phyloP scores from a whole-genome alignment of 306 rosid species.

The Begonia peltatifolia region DNA sequence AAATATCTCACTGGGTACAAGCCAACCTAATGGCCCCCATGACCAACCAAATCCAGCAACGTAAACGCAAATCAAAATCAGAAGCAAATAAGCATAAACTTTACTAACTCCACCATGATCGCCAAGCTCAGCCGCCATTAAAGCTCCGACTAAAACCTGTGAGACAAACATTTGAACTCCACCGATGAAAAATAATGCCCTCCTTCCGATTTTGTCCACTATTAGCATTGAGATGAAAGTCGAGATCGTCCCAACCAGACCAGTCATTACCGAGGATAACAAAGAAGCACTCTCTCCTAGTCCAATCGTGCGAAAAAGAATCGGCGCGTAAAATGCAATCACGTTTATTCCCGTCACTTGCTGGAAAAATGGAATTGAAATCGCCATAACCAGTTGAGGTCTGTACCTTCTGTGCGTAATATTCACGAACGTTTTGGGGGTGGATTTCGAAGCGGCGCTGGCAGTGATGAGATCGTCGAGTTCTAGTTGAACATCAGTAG shows the following conservation, averaged over 20 bases:
- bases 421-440: conserved; percentile 11
- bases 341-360: conserved; percentile 46
- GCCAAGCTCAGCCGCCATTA: conserved; percentile 19
- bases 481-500: conserved; percentile 28
- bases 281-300: conserved; percentile 34
- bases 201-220: conserved; percentile 33
- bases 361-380: conserved; percentile 37
- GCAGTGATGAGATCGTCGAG: conserved; percentile 25
- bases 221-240: conserved; percentile 37
- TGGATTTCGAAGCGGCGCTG: conserved; percentile 13
- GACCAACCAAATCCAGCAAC: conserved; percentile 37
- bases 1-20: conserved; percentile 37
- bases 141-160: conserved; percentile 19
- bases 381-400: conserved; percentile 41
- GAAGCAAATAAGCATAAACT: conserved; percentile 22
- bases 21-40: conserved; percentile 33
- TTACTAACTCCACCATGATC: conserved; percentile 26
- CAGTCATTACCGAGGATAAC: conserved; percentile 30
- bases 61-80: conserved; percentile 23
- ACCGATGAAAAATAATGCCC: conserved; percentile 24
- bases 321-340: conserved; percentile 36
- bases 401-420: conserved; percentile 21
- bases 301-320: conserved; percentile 31
- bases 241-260: conserved; percentile 22
- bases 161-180: conserved; percentile 28